These are phyloP conservation scores for Forsythia viridissima DNA, from an alignment of 257 asterid species.

Conservation along the genomic window DNA sequence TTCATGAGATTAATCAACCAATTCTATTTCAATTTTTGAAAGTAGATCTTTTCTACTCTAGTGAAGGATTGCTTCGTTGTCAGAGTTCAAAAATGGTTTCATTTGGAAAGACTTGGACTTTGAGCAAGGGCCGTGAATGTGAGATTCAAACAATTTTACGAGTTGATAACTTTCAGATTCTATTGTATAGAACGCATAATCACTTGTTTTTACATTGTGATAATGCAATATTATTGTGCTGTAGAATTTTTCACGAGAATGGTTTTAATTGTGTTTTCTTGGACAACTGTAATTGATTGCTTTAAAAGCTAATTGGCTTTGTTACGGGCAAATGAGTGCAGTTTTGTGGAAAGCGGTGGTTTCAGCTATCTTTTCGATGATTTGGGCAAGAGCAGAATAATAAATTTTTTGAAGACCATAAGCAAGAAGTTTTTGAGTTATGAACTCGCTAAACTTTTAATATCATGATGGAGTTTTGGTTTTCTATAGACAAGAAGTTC, in stretches of 20 bases:
- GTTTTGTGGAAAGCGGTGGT: background rate
- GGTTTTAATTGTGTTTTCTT: background rate
- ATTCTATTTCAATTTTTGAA: background rate
- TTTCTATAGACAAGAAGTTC: background rate
- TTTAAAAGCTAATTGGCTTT: background rate
- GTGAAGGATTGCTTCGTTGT: background rate
- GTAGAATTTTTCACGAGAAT: background rate
- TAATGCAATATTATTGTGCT: background rate
- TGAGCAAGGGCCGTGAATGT: background rate
- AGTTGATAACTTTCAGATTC: background rate
- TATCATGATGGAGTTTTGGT: background rate
- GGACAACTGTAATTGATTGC: background rate
- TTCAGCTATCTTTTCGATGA: background rate
- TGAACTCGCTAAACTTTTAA: background rate
- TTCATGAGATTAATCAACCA: background rate
- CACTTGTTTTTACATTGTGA: background rate
- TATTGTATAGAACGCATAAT: background rate
- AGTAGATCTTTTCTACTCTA: background rate
- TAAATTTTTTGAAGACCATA: background rate
- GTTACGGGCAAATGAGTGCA: background rate
- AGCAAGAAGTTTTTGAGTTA: background rate
- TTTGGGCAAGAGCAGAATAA: background rate
- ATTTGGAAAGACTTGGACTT: slow-evolving; percentile 6
- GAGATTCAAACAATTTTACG: slow-evolving; percentile 1
- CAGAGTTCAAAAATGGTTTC: background rate